Conservation (phyloP, 148 eudicot species). For the Heliamphora exappendiculata region DNA sequence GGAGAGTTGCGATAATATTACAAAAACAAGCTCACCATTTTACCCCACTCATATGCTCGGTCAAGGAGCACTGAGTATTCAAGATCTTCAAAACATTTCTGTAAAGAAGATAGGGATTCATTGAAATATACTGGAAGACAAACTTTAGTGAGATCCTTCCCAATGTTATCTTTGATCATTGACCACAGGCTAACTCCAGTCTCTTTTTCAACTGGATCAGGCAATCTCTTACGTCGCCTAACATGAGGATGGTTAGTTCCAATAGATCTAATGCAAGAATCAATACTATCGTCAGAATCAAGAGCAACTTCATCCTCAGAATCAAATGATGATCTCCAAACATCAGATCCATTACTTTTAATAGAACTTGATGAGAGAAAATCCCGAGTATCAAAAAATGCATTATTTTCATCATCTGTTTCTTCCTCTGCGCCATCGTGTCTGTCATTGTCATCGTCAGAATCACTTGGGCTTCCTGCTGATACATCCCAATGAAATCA, state of each 20-base stretch:
- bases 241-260: conserved; percentile 15
- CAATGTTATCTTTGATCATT: conserved; percentile 29
- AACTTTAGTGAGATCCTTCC: conserved; percentile 29
- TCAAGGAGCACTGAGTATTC: conserved; percentile 31
- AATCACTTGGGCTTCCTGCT: conserved; percentile 22
- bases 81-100: conserved; percentile 27
- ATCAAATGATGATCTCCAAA: conserved; percentile 18
- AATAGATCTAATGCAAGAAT: conserved; percentile 10
- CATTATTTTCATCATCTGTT: conserved; percentile 22
- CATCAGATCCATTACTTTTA: conserved; percentile 17
- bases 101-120: conserved; percentile 30
- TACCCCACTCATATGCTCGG: conserved; percentile 29
- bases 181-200: conserved; percentile 31
- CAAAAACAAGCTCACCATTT: conserved; percentile 17
- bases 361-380: conserved; percentile 22
- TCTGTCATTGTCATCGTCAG: conserved; percentile 14
- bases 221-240: conserved; percentile 26
- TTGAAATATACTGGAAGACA: conserved; percentile 35
- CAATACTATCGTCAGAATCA: conserved; percentile 16
- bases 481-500: background rate
- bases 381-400: conserved; percentile 24
- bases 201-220: conserved; percentile 26
- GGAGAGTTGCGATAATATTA: background rate
- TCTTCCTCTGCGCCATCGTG: conserved; percentile 18
- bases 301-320: conserved; percentile 21